Base-by-base conservation (phyloP, 73 alveolate genomes). In the Tetrahymena malaccensis region DNA sequence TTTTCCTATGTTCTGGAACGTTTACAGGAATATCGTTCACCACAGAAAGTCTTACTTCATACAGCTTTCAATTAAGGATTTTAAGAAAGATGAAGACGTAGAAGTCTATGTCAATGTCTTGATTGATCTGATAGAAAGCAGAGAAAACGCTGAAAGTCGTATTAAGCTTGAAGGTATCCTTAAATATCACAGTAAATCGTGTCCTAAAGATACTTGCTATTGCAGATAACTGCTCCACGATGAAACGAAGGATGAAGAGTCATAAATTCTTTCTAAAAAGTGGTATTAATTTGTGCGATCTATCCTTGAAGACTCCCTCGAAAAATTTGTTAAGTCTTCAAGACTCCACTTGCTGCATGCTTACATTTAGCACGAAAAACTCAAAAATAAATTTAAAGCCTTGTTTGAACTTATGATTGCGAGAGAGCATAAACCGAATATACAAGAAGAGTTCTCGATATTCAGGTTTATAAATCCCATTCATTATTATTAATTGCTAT, bases 301-400 rank as follows among this genome's bases (percentile, higher is more conserved):
- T 37, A 83, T 94, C 70, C 43, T 94, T 31, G 94, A 94, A 84
- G 93, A 84, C 15, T 83, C 96, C 10, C 43, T 94, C 33, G 35
- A 55, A 11, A 94, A 85, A 43, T 94, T 84, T 43, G 95, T 94
- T 33, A 94, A 94, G 27, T 84, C 93, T 43, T 83, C 95, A 38
- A 83, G 85, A 38, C 85, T 94, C 15, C 93, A 94, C 85, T 27
- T 94, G 21, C 34, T 85, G 8, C 43, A 43, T 43, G 56, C 95
- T 33, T 84, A 40, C 85, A 85, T 94, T 43, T 94, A 94, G 43
- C 56, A 84, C 22, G 93, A 94, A 25, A 84, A 85, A 94, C 93
- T 94, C 37, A 43, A 84, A 22, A 94, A 94, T 85, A 94, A 94
- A 94, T 94, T 94, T 34, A 94, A 94, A 94, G 93, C 95, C 85